Evolutionary conservation across 176 grass and related monocot species (phyloP).

Genomic region (Aegilops bicornis): DNA sequence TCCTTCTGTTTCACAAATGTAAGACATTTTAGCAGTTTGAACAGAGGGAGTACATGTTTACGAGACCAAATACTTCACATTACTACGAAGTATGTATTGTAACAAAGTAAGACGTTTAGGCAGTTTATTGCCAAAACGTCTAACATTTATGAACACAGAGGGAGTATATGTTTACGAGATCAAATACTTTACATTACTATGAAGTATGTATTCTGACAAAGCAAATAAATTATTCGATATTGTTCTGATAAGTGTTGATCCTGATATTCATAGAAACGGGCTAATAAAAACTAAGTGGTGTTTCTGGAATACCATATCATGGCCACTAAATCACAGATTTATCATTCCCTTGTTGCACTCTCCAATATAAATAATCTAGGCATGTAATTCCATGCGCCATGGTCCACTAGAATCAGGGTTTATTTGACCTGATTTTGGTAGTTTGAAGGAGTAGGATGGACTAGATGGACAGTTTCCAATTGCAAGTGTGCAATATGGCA

Average conservation of each 20-base stretch:
- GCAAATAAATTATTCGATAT: background rate
- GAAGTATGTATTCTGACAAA: background rate
- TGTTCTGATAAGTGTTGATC: background rate
- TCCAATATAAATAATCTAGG: background rate
- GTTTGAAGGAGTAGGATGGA: background rate
- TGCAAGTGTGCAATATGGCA: background rate
- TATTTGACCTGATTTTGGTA: background rate
- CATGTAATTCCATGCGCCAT: background rate
- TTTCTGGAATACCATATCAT: background rate
- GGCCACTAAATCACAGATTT: background rate
- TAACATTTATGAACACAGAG: no score
- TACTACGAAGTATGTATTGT: background rate
- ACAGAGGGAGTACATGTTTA: background rate
- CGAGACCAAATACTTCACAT: background rate
- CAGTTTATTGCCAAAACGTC: no score
- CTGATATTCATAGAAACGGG: background rate
- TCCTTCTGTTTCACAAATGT: background rate
- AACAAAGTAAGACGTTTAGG: no score
- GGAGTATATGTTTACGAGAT: background rate
- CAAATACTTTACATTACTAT: background rate
- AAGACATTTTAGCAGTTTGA: no score
- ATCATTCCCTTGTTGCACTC: background rate
- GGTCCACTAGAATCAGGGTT: background rate
- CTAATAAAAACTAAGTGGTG: background rate
- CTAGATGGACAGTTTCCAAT: background rate